Conservation (phyloP, 2,329 filamentous ascomycete genomes). For the Rhytidhysteron rufulum region DNA sequence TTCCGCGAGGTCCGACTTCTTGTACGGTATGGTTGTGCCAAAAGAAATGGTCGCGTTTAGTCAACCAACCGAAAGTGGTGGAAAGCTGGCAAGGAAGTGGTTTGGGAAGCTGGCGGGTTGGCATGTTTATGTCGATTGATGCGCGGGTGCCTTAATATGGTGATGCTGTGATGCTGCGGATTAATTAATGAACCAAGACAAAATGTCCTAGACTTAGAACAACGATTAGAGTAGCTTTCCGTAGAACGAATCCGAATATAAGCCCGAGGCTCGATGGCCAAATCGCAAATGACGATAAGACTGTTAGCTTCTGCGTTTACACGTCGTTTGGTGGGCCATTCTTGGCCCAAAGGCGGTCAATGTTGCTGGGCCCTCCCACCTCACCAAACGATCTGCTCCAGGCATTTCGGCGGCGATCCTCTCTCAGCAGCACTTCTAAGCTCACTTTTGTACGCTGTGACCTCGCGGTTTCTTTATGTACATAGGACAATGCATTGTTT, state of each 20-base stretch:
- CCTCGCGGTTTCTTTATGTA: conserved; percentile 24
- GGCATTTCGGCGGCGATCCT: conserved; percentile 1
- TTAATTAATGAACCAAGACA: too few species aligned
- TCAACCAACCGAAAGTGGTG: conserved; percentile 62
- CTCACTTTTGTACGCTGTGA: conserved; percentile 1
- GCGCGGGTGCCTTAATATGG: not conserved
- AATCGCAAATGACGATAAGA: too few species aligned
- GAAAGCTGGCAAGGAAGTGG: conserved; percentile 55
- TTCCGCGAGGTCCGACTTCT: conserved; percentile 52
- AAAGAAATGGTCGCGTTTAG: conserved; percentile 60
- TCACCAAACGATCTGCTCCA: not conserved
- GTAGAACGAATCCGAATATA: too few species aligned
- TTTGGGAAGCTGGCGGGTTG: conserved; percentile 54
- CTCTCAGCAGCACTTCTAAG: conserved; percentile 18
- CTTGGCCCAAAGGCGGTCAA: conserved; percentile 1
- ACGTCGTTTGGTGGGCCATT: too few species aligned
- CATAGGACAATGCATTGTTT: conserved; percentile 38
- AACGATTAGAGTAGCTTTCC: too few species aligned
- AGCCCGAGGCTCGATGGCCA: too few species aligned
- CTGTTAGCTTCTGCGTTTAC: too few species aligned
- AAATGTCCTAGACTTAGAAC: too few species aligned
- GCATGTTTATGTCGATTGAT: conserved; percentile 59
- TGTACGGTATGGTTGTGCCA: conserved; percentile 52
- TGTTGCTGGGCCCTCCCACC: too few species aligned
- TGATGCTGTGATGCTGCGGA: too few species aligned